Evolutionary conservation across 2,329 filamentous ascomycete genomes (phyloP), one percentile per base, ranked within the genome.

Genomic region (Teratosphaeria zuluensis): DNA sequence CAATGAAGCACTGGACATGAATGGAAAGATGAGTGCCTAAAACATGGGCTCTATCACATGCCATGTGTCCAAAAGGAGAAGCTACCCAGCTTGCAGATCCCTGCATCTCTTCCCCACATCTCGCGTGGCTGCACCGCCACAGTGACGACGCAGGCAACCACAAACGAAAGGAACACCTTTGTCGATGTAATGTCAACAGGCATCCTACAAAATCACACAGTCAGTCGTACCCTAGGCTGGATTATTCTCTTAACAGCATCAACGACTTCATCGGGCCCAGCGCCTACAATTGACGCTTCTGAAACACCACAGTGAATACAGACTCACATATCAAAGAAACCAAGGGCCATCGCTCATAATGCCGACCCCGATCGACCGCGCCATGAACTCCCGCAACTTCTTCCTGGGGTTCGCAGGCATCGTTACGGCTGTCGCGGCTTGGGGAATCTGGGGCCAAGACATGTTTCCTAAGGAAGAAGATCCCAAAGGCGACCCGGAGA

Each of bases 401-500:
- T 72, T 68, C 66, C 58, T 76, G 86, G 89, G 86, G 19, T 96
- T 96, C 70, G 85, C 88, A 4, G 89, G 88, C 9, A 81, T 95
- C 56, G 82, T 96, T 14, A 88, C 89, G 6, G 90, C 88, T 1
- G 90, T 88, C 1, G 88, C 90, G 16, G 84, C 84, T 51, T 96
- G 88, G 87, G 82, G 84, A 19, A 92, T 96, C 66, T 95, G 88
- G 86, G 90, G 90, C 58, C 81, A 84, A 56, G 90, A 92, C 63
- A 82, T 96, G 68, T 95, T 96, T 68, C 92, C 92, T 0, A 74
- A 82, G 3, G 78, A 85, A 64, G 61, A 78, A 54, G 91, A 96
- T 70, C 90, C 92, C n/a, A 89, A 78, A 31, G 91, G 91, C 61
- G 84, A 87, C 62, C 85, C 85, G 2, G 78, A 82, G 51, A 77